phyloP scores from a whole-genome alignment of 441 rosid genomes.

The Dalechampia spathulata region DNA sequence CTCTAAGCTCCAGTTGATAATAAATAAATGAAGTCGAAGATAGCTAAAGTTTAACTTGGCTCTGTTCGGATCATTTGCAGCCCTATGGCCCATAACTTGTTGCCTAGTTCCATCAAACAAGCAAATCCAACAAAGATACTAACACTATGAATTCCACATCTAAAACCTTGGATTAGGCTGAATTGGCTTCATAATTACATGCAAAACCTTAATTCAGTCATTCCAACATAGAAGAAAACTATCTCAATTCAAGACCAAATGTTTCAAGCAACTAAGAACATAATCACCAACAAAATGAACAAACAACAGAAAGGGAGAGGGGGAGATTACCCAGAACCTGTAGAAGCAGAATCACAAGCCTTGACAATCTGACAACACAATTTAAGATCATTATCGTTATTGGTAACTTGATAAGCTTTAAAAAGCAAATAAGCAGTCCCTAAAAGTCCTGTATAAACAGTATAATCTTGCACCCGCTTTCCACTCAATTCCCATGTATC shows the following conservation, averaged over 20 bases:
- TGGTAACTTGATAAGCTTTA: conserved; percentile 47
- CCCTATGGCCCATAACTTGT: too few relatives aligned
- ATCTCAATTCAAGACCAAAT: neutral
- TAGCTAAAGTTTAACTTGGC: too few relatives aligned
- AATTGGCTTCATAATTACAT: too few relatives aligned
- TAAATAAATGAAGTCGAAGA: too few relatives aligned
- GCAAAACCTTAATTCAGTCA: neutral
- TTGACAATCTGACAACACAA: conserved; percentile 46
- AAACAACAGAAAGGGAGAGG: neutral
- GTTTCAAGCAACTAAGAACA: neutral
- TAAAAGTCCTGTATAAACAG: conserved; percentile 49
- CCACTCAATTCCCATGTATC: conserved; percentile 49
- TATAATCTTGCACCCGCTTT: conserved; percentile 42
- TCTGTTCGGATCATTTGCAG: too few relatives aligned
- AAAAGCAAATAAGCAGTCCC: conserved; percentile 65
- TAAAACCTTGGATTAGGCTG: too few relatives aligned
- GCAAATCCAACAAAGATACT: too few relatives aligned
- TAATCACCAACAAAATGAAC: too few relatives aligned
- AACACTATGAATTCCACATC: too few relatives aligned
- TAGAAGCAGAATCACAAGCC: conserved; percentile 64
- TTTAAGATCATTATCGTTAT: conserved; percentile 42
- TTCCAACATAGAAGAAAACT: too few relatives aligned
- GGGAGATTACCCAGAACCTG: conserved; percentile 36
- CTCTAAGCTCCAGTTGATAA: too few relatives aligned
- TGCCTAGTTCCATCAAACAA: too few relatives aligned